Evolutionary conservation across 306 rosid genomes (phyloP).

Genomic region (Cicer chorassanicum): DNA sequence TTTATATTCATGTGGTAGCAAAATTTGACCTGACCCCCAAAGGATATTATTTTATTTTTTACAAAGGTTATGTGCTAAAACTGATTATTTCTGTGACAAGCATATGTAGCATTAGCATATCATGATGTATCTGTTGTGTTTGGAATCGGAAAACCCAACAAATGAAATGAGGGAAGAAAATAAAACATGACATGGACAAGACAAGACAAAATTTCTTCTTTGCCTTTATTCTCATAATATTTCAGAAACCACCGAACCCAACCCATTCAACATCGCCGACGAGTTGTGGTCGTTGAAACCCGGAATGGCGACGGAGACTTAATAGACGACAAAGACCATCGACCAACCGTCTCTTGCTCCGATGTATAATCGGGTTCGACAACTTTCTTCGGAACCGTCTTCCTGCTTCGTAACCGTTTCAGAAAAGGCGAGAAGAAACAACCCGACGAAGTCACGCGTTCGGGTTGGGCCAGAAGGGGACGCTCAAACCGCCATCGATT

Average conservation of each 20-base stretch:
- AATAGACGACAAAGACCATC: conserved; percentile 72
- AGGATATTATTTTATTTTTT: not conserved
- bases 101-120: no score
- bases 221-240: no score
- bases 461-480: conserved; percentile 51
- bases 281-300: conserved; percentile 62
- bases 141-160: no score
- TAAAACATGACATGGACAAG: no score
- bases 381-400: conserved; percentile 29
- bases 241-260: conserved; percentile 78
- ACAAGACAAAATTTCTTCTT: no score
- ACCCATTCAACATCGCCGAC: conserved; percentile 76
- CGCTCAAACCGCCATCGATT: conserved; percentile 63
- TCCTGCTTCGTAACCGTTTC: conserved; percentile 48
- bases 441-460: conserved; percentile 51
- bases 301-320: conserved; percentile 66
- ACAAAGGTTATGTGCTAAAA: not conserved
- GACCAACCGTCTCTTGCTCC: conserved; percentile 60
- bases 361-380: conserved; percentile 42
- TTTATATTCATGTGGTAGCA: no score
- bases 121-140: no score
- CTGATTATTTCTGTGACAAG: no score
- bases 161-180: no score
- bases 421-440: conserved; percentile 78
- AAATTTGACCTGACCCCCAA: no score